Conservation (phyloP, 2,329 filamentous ascomycete species). For the Neocucurbitaria cava region DNA sequence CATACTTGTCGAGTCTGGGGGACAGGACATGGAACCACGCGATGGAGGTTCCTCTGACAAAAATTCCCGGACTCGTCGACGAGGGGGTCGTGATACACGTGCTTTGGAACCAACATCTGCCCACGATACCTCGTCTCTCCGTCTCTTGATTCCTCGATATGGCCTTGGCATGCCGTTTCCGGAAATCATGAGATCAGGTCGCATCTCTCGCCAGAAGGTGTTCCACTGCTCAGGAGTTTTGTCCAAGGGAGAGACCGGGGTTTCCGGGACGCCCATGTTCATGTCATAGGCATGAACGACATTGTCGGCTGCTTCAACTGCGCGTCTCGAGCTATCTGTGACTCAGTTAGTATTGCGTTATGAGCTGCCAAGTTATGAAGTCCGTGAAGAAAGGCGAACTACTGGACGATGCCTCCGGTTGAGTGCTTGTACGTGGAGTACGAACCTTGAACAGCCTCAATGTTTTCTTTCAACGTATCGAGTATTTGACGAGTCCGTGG, state of each 20-base stretch:
- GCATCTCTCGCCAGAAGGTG: constrained; percentile 42
- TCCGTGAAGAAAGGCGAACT: neutral
- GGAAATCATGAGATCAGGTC: constrained; percentile 53
- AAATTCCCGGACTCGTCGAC: constrained; percentile 35
- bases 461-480: constrained; percentile 69
- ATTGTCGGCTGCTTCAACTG: constrained; percentile 77
- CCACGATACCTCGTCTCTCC: constrained; percentile 49
- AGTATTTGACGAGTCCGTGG: constrained; percentile 63
- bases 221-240: constrained; percentile 37
- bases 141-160: constrained; percentile 53
- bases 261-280: constrained; percentile 76
- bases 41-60: constrained; percentile 39
- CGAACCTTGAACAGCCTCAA: constrained; percentile 72
- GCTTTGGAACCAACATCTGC: constrained; percentile 26
- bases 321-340: constrained; percentile 71
- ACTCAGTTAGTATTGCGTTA: constrained; percentile 11
- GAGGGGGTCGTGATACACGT: constrained; percentile 32
- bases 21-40: constrained; percentile 25
- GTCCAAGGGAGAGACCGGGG: constrained; percentile 56
- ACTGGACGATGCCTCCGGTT: neutral
- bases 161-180: constrained; percentile 51
- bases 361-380: neutral
- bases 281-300: constrained; percentile 78
- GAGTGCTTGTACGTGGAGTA: constrained; percentile 34
- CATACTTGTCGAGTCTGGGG: constrained; percentile 12